phyloP scores from a whole-genome alignment of 2,329 filamentous ascomycete species.

The Aspergillus awamori region DNA sequence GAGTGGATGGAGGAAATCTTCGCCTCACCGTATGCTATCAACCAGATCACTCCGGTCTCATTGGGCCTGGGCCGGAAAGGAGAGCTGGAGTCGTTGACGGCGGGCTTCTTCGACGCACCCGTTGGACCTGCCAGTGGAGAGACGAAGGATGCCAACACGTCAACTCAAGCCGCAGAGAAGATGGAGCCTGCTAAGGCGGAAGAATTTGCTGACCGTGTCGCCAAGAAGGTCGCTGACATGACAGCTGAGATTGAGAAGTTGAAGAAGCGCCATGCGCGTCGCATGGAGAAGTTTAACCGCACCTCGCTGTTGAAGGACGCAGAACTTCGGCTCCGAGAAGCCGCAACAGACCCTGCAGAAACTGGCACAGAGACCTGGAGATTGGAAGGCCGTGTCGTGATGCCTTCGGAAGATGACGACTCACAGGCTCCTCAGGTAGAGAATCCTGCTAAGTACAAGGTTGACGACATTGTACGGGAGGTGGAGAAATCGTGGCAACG shows the following conservation, averaged over 20 bases:
- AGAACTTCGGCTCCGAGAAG: conserved; percentile 73
- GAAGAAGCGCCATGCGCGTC: conserved; percentile 75
- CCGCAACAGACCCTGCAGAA: conserved; percentile 59
- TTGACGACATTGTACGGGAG: conserved; percentile 74
- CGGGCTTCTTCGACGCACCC: conserved; percentile 76
- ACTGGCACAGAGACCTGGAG: conserved; percentile 64
- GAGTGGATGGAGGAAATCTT: conserved; percentile 99
- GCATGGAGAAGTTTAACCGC: conserved; percentile 73
- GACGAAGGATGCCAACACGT: conserved; percentile 32
- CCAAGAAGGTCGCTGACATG: conserved; percentile 70
- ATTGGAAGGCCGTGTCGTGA: conserved; percentile 57
- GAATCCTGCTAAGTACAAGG: conserved; percentile 47
- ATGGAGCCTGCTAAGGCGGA: conserved; percentile 76
- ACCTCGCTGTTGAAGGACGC: conserved; percentile 71
- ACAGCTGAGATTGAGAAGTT: conserved; percentile 82
- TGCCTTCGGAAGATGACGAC: conserved; percentile 38
- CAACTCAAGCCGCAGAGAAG: conserved; percentile 58
- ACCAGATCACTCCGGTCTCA: conserved; percentile 83
- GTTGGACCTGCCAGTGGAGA: conserved; percentile 34
- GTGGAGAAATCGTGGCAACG: conserved; percentile 73
- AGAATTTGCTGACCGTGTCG: conserved; percentile 79
- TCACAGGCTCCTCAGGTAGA: conserved; percentile 42
- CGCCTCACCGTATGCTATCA: conserved; percentile 82
- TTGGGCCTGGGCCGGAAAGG: conserved; percentile 84
- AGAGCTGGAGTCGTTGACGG: conserved; percentile 77